Base-by-base conservation (phyloP, 129 eudicot genomes). In the Dittrichia graveolens region DNA sequence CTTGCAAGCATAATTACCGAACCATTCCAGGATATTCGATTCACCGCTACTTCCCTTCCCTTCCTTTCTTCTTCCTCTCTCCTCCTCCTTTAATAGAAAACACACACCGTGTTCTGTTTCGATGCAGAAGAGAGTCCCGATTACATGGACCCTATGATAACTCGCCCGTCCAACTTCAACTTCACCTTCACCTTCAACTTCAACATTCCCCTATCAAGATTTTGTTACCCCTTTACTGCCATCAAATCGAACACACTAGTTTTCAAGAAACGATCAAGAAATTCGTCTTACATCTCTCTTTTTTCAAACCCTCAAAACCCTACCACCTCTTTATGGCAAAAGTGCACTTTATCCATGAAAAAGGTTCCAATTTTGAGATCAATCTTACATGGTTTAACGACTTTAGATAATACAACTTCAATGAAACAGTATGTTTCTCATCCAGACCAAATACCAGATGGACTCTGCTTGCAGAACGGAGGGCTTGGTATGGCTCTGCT, bases 401-500 rank as follows among this genome's bases (percentile, higher is more conserved):
- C 53, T 54, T 81, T 88, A 10, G 70, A 80, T 7, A 49, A 42
- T 24, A 78, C 72, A 75, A 69, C 85, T 38, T 71, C 87, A n/a
- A 80, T 49, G 55, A 67, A 50, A 18, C 72, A 55, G 61, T 74
- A 82, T 83, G 75, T 13, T 12, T 75, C 69, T 52, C 73, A 12
- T 47, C 44, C 65, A 37, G 48, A 55, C 24, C 72, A 15, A 24
- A 40, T 11, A 60, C 31, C 67, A 24, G 66, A 45, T 6, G 31
- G 31, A 24, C 31, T 24, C 31, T 52, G 66, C 31, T 43, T 79
- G 73, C 91, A 83, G 45, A 86, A 85, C 76, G 96, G 94, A 41
- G 91, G 89, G 5, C 48, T 92, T 49, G 94, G 96, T 61, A 76
- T 83, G 83, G 91, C 89, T 49, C 79, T 92, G 5, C 61, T 92